Conservation (phyloP, 140 eudicot genomes). For the Flaveria floridana region DNA sequence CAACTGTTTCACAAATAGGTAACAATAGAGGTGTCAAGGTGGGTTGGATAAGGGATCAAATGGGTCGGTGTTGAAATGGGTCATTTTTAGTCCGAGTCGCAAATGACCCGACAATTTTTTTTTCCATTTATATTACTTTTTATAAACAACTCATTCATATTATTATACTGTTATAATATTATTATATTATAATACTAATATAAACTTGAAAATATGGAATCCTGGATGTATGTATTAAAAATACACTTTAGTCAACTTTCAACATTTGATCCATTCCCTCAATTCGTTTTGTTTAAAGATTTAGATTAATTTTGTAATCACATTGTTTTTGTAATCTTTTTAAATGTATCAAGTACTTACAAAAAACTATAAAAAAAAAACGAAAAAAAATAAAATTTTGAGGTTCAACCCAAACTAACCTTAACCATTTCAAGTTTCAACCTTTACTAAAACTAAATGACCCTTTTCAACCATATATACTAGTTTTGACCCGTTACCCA, state of each 20-base stretch:
- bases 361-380: no score
- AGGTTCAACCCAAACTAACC: no score
- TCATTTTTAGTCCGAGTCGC: background rate
- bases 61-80: background rate
- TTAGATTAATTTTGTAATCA: background rate
- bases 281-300: background rate
- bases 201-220: no score
- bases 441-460: background rate
- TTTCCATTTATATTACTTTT: background rate
- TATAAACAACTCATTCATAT: background rate
- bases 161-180: background rate
- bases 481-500: background rate
- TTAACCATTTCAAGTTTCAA: background rate
- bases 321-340: background rate
- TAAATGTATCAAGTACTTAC: no score
- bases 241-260: background rate
- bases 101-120: background rate
- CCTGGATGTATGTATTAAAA: background rate
- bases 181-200: background rate
- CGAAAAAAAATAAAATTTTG: no score
- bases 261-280: background rate
- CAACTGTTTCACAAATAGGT: constrained; percentile 7
- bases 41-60: constrained; percentile 2
- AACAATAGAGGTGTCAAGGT: constrained; percentile 2
- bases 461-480: background rate